Evolutionary conservation across 1,139 yeast genomes (phyloP).

Genomic region (Candida frijolesensis): DNA sequence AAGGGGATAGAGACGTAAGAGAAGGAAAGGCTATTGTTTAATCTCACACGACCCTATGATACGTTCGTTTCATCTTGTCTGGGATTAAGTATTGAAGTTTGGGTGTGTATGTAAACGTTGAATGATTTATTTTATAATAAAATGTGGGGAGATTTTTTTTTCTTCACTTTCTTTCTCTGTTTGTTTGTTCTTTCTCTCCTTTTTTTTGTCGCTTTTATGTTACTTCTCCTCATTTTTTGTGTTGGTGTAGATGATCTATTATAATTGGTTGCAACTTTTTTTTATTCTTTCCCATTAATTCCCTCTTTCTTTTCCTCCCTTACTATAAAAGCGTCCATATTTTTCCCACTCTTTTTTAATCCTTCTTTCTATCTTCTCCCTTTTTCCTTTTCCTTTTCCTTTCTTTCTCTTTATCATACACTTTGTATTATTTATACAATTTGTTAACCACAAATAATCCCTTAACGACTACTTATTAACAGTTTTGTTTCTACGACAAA

Average conservation of each 20-base stretch:
- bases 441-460: background rate
- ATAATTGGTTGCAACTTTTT: conserved; percentile 1
- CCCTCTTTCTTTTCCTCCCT: background rate
- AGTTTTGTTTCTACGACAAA: background rate
- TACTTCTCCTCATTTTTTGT: background rate
- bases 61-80: too few relatives aligned
- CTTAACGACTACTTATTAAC: background rate
- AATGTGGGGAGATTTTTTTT: background rate
- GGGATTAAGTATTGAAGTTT: too few relatives aligned
- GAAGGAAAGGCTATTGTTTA: too few relatives aligned
- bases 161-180: background rate
- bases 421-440: background rate
- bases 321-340: background rate
- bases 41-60: too few relatives aligned
- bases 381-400: background rate
- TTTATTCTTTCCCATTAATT: background rate
- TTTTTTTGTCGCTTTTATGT: too few relatives aligned
- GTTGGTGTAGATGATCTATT: too few relatives aligned
- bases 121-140: background rate
- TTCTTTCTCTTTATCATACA: background rate
- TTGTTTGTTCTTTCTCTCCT: too few relatives aligned
- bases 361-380: background rate
- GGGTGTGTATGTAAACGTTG: background rate
- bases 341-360: background rate
- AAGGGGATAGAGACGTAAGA: too few relatives aligned